Evolutionary conservation across 208 protist species (phyloP), one percentile per base, ranked within the genome.

Genomic region (Phytomonas francai): DNA sequence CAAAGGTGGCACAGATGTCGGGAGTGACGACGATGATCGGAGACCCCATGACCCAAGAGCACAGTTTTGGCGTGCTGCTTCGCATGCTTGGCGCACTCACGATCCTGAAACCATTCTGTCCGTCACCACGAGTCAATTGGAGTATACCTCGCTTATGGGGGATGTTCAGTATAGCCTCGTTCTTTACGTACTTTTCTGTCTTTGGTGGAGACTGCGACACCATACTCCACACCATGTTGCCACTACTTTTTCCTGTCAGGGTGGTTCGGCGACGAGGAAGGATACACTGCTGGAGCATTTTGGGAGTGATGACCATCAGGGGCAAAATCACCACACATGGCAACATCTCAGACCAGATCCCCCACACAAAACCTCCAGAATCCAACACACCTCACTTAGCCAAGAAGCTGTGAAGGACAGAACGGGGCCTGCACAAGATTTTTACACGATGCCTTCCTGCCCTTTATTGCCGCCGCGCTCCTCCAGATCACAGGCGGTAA

Each of bases 131-230:
- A 68, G 70, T 56, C 79, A 89, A 71, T 69, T 95, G 8, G 85
- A 95, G 60, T 91, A 95, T 58, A 79, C 78, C 9, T 78, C 87
- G 11, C 78, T 92, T n/a, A 67, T 88, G 49, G 89, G 87, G 16
- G 89, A 95, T 63, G 81, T 87, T 68, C 89, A 95, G 78, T 92
- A 84, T 63, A 87, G 87, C 76, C 67, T 81, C 8, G 83, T 91
- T 25, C 60, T 95, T 6, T 93, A 90, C 73, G 70, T 91, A 32
- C 67, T 93, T 8, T 89, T 81, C 67, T 87, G 83, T 66, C 59
- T 95, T 8, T 92, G 89, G 85, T 95, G 89, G 87, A 81, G 82
- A 25, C 73, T 87, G 68, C 83, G 62, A 22, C 31, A 66, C 16
- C 39, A 49, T 49, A 3, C 39, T 19, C 39, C 39, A 49, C 39